These are phyloP conservation scores for Coemansia sp. DNA, from an alignment of 192 early-diverging fungal species.

Conservation along the genomic window DNA sequence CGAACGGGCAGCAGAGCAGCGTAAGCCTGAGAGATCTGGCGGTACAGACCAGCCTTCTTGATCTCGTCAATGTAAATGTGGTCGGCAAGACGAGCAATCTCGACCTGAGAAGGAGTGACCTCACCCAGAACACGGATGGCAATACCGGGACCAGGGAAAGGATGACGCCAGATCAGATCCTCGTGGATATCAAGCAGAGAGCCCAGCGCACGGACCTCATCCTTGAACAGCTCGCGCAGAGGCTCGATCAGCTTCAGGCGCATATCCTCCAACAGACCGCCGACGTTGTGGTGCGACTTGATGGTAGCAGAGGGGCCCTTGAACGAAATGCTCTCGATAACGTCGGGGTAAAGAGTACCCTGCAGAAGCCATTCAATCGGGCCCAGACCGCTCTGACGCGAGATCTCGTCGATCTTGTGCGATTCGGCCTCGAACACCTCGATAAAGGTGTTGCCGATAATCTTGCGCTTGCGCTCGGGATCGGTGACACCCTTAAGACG, in stretches of 20 bases:
- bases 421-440: conserved; percentile 97
- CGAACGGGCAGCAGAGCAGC: conserved; percentile 92
- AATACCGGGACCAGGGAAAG: conserved; percentile 99
- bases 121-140: conserved; percentile 97
- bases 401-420: conserved; percentile 78
- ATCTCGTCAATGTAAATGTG: conserved; percentile 99
- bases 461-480: conserved; percentile 97
- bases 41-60: conserved; percentile 95
- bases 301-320: conserved; percentile 99
- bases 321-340: conserved; percentile 98
- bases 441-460: conserved; percentile 98
- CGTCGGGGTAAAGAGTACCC: conserved; percentile 98
- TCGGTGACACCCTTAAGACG: conserved; percentile 90
- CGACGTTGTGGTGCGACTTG: conserved; percentile 99
- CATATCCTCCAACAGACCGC: conserved; percentile 95
- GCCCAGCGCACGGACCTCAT: conserved; percentile 98
- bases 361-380: conserved; percentile 95
- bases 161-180: conserved; percentile 97
- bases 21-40: conserved; percentile 97
- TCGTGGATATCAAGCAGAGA: conserved; percentile 85
- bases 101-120: conserved; percentile 90
- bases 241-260: conserved; percentile 98
- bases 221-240: conserved; percentile 97
- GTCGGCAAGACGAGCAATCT: conserved; percentile 93
- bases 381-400: conserved; percentile 69